Base-by-base conservation (phyloP, 2,329 filamentous ascomycete species). In the Botrytis aclada region DNA sequence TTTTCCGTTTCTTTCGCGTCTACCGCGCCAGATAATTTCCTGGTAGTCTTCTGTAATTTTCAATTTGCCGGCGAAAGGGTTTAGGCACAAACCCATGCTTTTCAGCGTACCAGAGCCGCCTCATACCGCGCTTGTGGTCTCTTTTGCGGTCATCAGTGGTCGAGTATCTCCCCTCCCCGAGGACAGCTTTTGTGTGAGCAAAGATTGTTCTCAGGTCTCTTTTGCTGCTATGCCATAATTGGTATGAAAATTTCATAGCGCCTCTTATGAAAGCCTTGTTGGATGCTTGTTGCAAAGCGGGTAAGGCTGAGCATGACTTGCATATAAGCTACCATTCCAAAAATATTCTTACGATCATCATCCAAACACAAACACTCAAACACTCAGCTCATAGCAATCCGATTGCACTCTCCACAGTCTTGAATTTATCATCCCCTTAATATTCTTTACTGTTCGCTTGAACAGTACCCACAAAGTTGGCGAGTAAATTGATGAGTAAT, bases 131-230 rank as follows among this genome's bases (percentile, higher is more conserved):
- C 61, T 66, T 51, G 43, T 66, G 63, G 63, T 51, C 63, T 37
- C 43, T 34, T 51, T 51, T 20, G 4, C 14, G 43, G 63, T n/a
- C 34, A 51, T n/a, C 43, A 32, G 22, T 51, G 43, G 22, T 32
- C 63, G 61, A n/a, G 12, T 37, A n/a, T 66, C 63, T 66, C 22
- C 63, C 63, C 63, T 66, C n/a, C 63, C 29, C n/a, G 61, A 43
- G 61, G 61, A 20, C 61, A 41, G 43, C 9, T 20, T 29, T 29
- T 9, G 25, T 41, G 25, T 43, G 37, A 41, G 61, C 37, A 63
- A 43, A 63, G 25, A 41, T 43, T 43, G 37, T 20, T 43, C 39
- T 43, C 61, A 63, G 37, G 61, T 41, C 61, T 41, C 9, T 62
- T 43, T 29, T 41, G 61, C 37, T 63, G 16, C 37, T 63, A 62